Conservation (phyloP, 2,329 filamentous ascomycete species). For the Magnaporthiopsis rhizophila region DNA sequence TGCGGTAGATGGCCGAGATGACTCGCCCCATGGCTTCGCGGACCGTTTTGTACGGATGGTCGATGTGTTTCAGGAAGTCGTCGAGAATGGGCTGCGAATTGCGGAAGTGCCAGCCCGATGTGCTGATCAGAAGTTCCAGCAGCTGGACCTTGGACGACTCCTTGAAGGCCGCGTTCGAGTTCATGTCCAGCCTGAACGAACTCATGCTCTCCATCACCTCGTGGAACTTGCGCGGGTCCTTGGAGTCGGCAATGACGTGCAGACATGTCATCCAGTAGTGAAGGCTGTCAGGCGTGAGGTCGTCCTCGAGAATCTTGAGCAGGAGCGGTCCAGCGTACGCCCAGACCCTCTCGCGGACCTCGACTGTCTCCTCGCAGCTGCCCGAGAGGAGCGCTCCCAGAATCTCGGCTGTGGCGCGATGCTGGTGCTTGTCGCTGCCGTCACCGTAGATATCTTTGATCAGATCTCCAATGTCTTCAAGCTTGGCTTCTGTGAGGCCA, state of each 20-base stretch:
- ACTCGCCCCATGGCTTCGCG: constrained; percentile 90
- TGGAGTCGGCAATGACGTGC: constrained; percentile 78
- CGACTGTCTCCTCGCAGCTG: constrained; percentile 67
- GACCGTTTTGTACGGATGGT: constrained; percentile 97
- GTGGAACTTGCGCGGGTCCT: constrained; percentile 80
- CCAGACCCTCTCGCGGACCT: constrained; percentile 73
- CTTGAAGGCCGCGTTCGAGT: constrained; percentile 95
- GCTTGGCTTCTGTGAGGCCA: constrained; percentile 66
- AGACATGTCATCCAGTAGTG: constrained; percentile 93
- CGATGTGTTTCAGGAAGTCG: constrained; percentile 83
- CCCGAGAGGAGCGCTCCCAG: constrained; percentile 76
- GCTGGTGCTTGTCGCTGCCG: constrained; percentile 94
- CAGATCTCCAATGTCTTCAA: constrained; percentile 82
- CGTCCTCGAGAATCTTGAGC: constrained; percentile 78
- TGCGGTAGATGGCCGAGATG: constrained; percentile 80
- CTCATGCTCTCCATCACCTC: constrained; percentile 78
- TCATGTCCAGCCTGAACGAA: constrained; percentile 85
- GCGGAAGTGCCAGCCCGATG: constrained; percentile 94
- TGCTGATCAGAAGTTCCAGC: constrained; percentile 77
- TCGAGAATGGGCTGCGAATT: constrained; percentile 79
- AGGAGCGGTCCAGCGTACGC: constrained; percentile 84
- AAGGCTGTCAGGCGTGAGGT: constrained; percentile 87
- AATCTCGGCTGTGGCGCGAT: constrained; percentile 91
- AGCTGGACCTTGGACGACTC: constrained; percentile 94
- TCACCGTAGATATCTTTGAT: constrained; percentile 75